phyloP scores from a whole-genome alignment of 306 rosid species.

The Quercus ilex region DNA sequence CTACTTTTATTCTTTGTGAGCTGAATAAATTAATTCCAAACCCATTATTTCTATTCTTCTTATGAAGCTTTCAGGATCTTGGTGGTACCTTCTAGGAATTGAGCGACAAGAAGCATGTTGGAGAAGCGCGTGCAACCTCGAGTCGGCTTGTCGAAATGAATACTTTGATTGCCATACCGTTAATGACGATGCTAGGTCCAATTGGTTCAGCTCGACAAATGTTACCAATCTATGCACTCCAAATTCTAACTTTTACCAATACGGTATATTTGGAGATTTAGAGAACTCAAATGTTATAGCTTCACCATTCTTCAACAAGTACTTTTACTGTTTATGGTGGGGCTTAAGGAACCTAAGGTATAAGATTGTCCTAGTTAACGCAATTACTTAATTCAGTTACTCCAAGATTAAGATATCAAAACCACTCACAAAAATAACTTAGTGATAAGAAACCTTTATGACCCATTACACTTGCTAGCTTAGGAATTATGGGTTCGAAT shows the following conservation, averaged over 20 bases:
- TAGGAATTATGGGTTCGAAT: too few relatives aligned
- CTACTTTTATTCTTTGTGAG: neutral
- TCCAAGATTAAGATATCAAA: too few relatives aligned
- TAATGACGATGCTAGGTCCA: conserved; percentile 31
- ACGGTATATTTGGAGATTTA: conserved; percentile 82
- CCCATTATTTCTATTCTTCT: neutral
- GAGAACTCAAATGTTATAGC: conserved; percentile 54
- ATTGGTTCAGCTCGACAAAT: conserved; percentile 68
- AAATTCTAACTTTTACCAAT: conserved; percentile 33
- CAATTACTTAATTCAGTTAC: too few relatives aligned
- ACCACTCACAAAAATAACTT: too few relatives aligned
- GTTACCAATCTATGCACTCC: conserved; percentile 58
- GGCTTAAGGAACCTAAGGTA: conserved; percentile 79
- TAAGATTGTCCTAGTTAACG: too few relatives aligned
- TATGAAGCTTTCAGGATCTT: conserved; percentile 85
- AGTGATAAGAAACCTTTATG: too few relatives aligned
- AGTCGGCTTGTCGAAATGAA: conserved; percentile 38
- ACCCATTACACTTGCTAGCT: too few relatives aligned
- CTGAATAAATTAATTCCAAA: too few relatives aligned
- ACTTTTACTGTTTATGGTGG: conserved; percentile 74
- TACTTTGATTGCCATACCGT: conserved; percentile 61
- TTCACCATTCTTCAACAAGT: conserved; percentile 70
- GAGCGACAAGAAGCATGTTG: conserved; percentile 95
- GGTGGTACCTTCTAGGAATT: conserved; percentile 86
- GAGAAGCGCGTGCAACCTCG: conserved; percentile 58